Evolutionary conservation across 495 filamentous ascomycete genomes (phyloP), one percentile per base, ranked within the genome.

Genomic region (Bathelium albidoporum): DNA sequence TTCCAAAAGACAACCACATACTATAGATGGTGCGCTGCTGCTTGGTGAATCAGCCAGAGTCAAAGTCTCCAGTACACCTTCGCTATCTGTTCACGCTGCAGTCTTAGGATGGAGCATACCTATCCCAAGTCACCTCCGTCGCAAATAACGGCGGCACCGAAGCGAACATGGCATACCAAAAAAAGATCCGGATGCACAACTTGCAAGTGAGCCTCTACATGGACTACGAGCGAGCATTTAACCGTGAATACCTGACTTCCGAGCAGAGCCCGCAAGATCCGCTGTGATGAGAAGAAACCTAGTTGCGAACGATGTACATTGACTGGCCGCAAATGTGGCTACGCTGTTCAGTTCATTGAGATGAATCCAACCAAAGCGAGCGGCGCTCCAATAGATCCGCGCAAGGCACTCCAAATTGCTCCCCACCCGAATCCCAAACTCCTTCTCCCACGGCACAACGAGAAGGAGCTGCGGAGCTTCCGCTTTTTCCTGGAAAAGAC

Each of bases 311-410:
- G 66, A 22, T 68, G 66, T 29, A 68, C 60, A 14, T 41, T 29
- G 22, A 68, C 66, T 20, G 66, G 66, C 1, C 63, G 66, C 34
- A 60, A 66, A 32, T 68, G 66, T 45, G 66, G 66, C 26, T 68
- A 68, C 49, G 49, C 49, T 7, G 26, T 24, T 29, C 49, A 11
- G 9, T 55, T 55, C 20, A 20, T 55, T 3, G 24, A 29, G 2
- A 24, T 29, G 7, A 55, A 55, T 55, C 7, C 2, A 26, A 9
- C 22, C 5, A 26, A 29, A 55, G 24, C 49, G 16, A 11, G 5
- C 22, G 29, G 24, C 22, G 24, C 20, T 55, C 7, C 7, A 26
- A 20, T 20, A 26, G 24, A 55, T 29, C n/a, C 16, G 11, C 29
- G 11, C 22, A 29, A 20, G 9, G 49, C 24, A 9, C 22, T 26